A percentile compares a stretch with the other conserved stretches of the same genome.
phyloP scores from a whole-genome alignment of 2,329 filamentous ascomycete genomes.

The Grosmannia clavigera region DNA sequence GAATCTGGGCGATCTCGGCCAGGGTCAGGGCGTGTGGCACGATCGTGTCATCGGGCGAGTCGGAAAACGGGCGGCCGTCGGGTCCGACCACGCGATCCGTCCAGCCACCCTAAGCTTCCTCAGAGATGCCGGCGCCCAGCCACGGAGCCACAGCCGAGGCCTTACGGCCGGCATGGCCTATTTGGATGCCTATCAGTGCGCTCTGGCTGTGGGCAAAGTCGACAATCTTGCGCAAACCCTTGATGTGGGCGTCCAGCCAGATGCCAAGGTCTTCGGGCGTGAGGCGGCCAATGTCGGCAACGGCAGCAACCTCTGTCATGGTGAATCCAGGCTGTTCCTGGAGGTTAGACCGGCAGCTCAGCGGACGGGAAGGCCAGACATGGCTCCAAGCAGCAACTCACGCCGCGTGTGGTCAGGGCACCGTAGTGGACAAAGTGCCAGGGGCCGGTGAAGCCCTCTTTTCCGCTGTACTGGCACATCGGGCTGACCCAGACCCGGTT shows the following conservation, averaged over 20 bases:
- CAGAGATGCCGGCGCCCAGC: constrained; percentile 40
- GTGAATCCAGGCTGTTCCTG: constrained; percentile 14
- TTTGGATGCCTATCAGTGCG: constrained; percentile 57
- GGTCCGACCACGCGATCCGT: constrained; percentile 25
- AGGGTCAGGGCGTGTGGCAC: constrained; percentile 49
- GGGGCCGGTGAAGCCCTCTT: constrained; percentile 27
- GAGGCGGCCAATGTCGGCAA: constrained; percentile 21
- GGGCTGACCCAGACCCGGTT: constrained; percentile 34
- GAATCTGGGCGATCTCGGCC: constrained; percentile 51
- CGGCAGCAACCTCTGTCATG: constrained; percentile 20
- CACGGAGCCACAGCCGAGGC: constrained; percentile 41
- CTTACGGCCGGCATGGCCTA: constrained; percentile 57
- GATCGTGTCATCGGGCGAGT: not conserved
- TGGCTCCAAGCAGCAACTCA: not conserved
- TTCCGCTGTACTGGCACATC: constrained; percentile 34
- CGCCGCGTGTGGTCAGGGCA: constrained; percentile 22
- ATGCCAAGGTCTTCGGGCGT: constrained; percentile 23
- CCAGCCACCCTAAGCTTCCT: constrained; percentile 30
- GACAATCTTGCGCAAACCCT: constrained; percentile 20
- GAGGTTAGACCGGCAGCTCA: not conserved
- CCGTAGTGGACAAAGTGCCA: constrained; percentile 31
- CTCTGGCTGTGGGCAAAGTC: constrained; percentile 35
- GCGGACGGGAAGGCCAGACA: not conserved
- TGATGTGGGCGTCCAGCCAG: constrained; percentile 25
- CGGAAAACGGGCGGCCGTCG: constrained; percentile 16